A percentile compares a stretch with the other conserved stretches of the same genome.
Evolutionary conservation across 164 flowering plant species (phyloP).

Genomic region (Magnolia sinica): DNA sequence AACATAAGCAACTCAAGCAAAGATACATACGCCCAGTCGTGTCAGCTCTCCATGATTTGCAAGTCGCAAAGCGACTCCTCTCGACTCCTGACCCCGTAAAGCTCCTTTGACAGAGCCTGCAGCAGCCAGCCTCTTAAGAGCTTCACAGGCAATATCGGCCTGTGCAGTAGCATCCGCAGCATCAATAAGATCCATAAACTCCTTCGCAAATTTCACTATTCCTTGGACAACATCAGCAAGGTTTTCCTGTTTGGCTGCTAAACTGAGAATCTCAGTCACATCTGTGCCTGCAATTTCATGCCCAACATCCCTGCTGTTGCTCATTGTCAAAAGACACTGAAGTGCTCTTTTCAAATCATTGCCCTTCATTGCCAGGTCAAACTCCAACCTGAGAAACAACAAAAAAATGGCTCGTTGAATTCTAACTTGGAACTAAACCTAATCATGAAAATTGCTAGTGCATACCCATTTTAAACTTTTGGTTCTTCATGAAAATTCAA

Average conservation of each 20-base stretch:
- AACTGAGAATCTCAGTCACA: constrained; percentile 73
- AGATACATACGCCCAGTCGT: constrained; percentile 65
- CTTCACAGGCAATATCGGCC: constrained; percentile 93
- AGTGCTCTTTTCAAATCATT: constrained; percentile 94
- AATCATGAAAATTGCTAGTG: too few relatives aligned
- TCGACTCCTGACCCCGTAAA: constrained; percentile 68
- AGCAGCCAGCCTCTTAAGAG: constrained; percentile 88
- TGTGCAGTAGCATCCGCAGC: constrained; percentile 99
- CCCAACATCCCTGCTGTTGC: constrained; percentile 93
- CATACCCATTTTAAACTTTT: too few relatives aligned
- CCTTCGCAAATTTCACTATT: constrained; percentile 83
- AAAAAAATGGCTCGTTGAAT: not conserved
- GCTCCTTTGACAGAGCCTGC: constrained; percentile 96
- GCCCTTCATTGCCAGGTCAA: constrained; percentile 97
- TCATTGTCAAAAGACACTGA: constrained; percentile 91
- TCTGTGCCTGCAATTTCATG: constrained; percentile 64
- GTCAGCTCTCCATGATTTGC: constrained; percentile 98
- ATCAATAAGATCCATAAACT: constrained; percentile 91
- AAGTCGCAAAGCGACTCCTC: constrained; percentile 87
- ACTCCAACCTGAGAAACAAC: constrained; percentile 64
- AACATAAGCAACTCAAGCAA: constrained; percentile 3
- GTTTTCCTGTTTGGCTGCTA: constrained; percentile 70
- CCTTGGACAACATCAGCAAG: constrained; percentile 90
- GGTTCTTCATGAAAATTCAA: too few relatives aligned
- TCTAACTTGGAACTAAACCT: too few relatives aligned